phyloP scores from a whole-genome alignment of 108 stramenopile species.

The Chaetoceros muelleri region DNA sequence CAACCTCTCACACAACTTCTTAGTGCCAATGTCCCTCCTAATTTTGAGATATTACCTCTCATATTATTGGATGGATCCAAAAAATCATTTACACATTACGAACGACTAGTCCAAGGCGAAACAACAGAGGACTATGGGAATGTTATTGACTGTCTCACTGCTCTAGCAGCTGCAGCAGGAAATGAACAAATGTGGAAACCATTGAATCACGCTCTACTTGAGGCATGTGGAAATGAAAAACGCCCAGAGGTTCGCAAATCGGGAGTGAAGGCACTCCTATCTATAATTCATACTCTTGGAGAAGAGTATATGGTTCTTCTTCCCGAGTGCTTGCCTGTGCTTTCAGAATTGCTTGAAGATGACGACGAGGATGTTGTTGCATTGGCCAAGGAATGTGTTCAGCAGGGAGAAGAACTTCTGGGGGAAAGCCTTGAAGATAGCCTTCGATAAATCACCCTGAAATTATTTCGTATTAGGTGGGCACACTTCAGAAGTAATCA shows the following conservation, averaged over 20 bases:
- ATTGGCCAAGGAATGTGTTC: slow-evolving; percentile 69
- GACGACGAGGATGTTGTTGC: slow-evolving; percentile 66
- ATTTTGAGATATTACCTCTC: slow-evolving; percentile 15
- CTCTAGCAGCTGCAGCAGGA: slow-evolving; percentile 75
- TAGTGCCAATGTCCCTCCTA: slow-evolving; percentile 31
- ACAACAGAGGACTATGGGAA: slow-evolving; percentile 46
- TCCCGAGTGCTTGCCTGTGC: slow-evolving; percentile 81
- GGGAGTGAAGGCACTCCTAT: slow-evolving; percentile 61
- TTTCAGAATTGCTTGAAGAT: slow-evolving; percentile 82
- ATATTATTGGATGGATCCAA: slow-evolving; percentile 10
- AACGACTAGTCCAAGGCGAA: slow-evolving; percentile 42
- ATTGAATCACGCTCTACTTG: slow-evolving; percentile 72
- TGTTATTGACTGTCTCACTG: slow-evolving; percentile 59
- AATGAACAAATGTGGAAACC: slow-evolving; percentile 88
- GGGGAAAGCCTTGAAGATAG: slow-evolving; percentile 79
- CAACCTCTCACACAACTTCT: slow-evolving; percentile 64
- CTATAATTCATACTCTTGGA: slow-evolving; percentile 70
- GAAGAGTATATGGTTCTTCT: slow-evolving; percentile 89
- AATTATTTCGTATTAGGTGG: no score
- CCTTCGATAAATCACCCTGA: slow-evolving; percentile 43
- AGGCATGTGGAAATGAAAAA: slow-evolving; percentile 52
- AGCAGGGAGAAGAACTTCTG: slow-evolving; percentile 71
- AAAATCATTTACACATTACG: slow-evolving; percentile 17
- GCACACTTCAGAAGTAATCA: no score
- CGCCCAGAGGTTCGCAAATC: slow-evolving; percentile 66